Percentiles rank a stretch among this genome's conserved stretches.
These are phyloP conservation scores for Paxillus ammoniavirescens DNA, from an alignment of 768 basidiomycete species.

Conservation along the genomic window DNA sequence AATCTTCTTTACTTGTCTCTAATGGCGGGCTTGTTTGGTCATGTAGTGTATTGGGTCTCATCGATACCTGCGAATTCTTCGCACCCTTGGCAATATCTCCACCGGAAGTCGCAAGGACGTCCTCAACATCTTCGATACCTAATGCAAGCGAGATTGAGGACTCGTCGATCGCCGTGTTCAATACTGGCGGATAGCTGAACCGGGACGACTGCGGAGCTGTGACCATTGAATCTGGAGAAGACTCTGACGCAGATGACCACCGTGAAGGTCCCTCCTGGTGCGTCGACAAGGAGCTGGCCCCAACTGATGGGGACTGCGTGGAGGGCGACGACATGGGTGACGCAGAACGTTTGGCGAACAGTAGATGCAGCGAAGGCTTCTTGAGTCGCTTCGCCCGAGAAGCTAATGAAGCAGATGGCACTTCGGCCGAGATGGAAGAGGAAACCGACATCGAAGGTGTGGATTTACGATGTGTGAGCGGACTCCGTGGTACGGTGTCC, in stretches of 20 bases:
- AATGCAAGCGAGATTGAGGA: slow-evolving; percentile 43
- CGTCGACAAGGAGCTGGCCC: slow-evolving; percentile 5
- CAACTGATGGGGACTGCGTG: slow-evolving; percentile 24
- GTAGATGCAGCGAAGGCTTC: slow-evolving; percentile 66
- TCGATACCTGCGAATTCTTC: slow-evolving; percentile 19
- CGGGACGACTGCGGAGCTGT: slow-evolving; percentile 56
- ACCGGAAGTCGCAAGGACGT: slow-evolving; percentile 13
- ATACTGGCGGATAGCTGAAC: slow-evolving; percentile 50
- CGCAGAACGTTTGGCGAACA: slow-evolving; percentile 64
- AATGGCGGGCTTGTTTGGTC: slow-evolving; percentile 29
- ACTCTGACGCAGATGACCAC: slow-evolving; percentile 30
- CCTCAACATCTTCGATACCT: slow-evolving; percentile 29
- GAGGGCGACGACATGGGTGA: slow-evolving; percentile 41
- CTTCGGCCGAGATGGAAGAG: slow-evolving; percentile 31
- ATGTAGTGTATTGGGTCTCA: slow-evolving; percentile 1
- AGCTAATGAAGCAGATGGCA: slow-evolving; percentile 36
- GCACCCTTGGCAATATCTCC: slow-evolving; percentile 9
- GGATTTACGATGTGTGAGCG: slow-evolving; percentile 36
- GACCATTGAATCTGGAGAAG: slow-evolving; percentile 45
- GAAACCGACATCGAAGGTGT: slow-evolving; percentile 33
- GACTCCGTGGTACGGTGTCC: slow-evolving; percentile 29
- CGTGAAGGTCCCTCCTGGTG: slow-evolving; percentile 19
- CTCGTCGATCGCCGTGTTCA: slow-evolving; percentile 63
- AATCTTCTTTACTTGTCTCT: slow-evolving; percentile 15
- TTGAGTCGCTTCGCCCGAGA: slow-evolving; percentile 43